Conservation (phyloP, 495 filamentous ascomycete genomes). For the Paragyromitra xinjiangensis region DNA sequence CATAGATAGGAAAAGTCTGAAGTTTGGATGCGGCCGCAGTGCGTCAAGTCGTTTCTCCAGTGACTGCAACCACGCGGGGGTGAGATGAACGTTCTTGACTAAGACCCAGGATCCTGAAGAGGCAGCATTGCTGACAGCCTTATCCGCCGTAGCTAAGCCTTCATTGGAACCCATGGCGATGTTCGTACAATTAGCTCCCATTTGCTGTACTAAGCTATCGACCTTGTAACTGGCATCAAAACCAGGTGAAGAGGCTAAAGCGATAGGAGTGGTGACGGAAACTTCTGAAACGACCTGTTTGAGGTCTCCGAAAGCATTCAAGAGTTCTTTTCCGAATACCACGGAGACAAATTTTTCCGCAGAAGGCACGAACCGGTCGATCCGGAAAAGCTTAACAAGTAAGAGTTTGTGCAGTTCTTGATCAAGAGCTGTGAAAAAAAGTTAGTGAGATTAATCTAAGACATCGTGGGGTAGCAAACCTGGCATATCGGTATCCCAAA, state of each 20-base stretch:
- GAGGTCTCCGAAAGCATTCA: constrained; percentile 84
- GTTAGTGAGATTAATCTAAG: neutral
- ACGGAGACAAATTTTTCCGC: constrained; percentile 88
- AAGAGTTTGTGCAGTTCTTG: constrained; percentile 83
- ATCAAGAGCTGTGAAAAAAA: constrained; percentile 64
- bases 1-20: constrained; percentile 97
- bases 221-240: constrained; percentile 99
- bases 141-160: constrained; percentile 88
- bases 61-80: constrained; percentile 93
- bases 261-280: constrained; percentile 81
- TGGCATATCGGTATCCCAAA: constrained; percentile 74
- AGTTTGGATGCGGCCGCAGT: constrained; percentile 91
- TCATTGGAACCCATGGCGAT: constrained; percentile 99
- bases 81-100: constrained; percentile 98
- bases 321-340: constrained; percentile 84
- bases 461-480: constrained; percentile 34
- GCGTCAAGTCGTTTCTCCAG: constrained; percentile 96
- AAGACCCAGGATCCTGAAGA: constrained; percentile 94
- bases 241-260: constrained; percentile 90
- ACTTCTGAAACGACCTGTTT: constrained; percentile 85
- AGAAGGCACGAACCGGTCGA: constrained; percentile 92
- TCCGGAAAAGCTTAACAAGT: constrained; percentile 90
- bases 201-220: constrained; percentile 87
- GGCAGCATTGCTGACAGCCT: constrained; percentile 91
- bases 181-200: constrained; percentile 82